These are phyloP conservation scores for Millerago galiae DNA, from an alignment of 805 yeast genomes.

Conservation along the genomic window DNA sequence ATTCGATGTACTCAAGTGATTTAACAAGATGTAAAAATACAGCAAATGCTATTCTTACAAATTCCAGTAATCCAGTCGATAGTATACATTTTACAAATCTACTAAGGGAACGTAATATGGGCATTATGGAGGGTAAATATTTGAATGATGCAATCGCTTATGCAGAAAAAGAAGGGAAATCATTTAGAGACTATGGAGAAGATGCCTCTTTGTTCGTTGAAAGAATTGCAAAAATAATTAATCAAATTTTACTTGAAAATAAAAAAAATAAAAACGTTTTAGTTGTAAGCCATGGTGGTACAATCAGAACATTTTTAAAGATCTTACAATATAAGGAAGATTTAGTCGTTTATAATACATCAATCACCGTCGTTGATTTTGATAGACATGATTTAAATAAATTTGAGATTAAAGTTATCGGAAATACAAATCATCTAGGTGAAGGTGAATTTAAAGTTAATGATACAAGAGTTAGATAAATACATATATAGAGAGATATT, in stretches of 20 bases:
- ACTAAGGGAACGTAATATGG: conserved; percentile 74
- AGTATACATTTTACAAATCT: conserved; percentile 27
- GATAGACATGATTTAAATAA: conserved; percentile 28
- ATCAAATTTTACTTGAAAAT: conserved; percentile 38
- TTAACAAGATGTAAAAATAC: conserved; percentile 57
- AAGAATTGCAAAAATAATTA: conserved; percentile 40
- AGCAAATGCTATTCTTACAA: conserved; percentile 32
- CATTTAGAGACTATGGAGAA: conserved; percentile 66
- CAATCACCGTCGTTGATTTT: conserved; percentile 61
- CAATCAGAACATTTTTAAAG: conserved; percentile 53
- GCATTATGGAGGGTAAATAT: conserved; percentile 70
- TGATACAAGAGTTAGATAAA: conserved; percentile 35
- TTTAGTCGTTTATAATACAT: conserved; percentile 67
- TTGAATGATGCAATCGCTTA: conserved; percentile 52
- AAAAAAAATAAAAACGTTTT: conserved; percentile 42
- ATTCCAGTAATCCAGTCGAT: conserved; percentile 19
- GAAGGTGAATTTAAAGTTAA: conserved; percentile 39
- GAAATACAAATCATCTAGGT: conserved; percentile 65
- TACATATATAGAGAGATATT: neutral
- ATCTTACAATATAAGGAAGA: conserved; percentile 41
- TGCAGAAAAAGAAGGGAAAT: conserved; percentile 44
- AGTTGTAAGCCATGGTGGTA: conserved; percentile 78
- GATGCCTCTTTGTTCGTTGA: conserved; percentile 35
- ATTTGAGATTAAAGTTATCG: conserved; percentile 48
- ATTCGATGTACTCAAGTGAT: conserved; percentile 34